These are phyloP conservation scores for Bipolaris bicolor DNA, from an alignment of 2,329 filamentous ascomycete species.

Conservation along the genomic window DNA sequence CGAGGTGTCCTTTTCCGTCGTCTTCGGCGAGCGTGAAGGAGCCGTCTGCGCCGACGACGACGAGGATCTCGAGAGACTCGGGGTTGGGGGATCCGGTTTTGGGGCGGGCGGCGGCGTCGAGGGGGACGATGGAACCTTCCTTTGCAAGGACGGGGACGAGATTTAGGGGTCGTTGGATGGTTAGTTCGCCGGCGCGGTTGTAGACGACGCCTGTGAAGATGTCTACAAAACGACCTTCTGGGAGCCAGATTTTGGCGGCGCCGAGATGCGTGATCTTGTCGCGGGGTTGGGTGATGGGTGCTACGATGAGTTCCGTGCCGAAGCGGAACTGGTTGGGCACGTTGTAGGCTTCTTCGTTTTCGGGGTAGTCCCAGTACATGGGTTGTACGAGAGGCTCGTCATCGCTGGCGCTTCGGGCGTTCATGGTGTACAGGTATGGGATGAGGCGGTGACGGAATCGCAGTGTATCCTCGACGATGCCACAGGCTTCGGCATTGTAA, in stretches of 20 bases:
- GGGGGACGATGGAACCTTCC: conserved; percentile 64
- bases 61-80: conserved; percentile 55
- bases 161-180: conserved; percentile 58
- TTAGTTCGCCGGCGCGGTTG: conserved; percentile 61
- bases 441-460: conserved; percentile 64
- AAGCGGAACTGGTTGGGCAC: conserved; percentile 66
- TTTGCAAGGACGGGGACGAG: conserved; percentile 61
- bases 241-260: conserved; percentile 62
- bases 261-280: conserved; percentile 56
- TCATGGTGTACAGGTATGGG: conserved; percentile 67
- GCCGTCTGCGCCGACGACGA: conserved; percentile 56
- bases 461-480: conserved; percentile 58
- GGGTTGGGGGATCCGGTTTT: conserved; percentile 59
- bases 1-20: conserved; percentile 42
- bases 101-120: conserved; percentile 55
- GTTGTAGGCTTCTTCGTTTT: conserved; percentile 60
- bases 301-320: conserved; percentile 62
- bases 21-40: conserved; percentile 60
- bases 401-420: conserved; percentile 53
- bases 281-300: conserved; percentile 61
- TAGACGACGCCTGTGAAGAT: conserved; percentile 65
- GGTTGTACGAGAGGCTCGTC: conserved; percentile 64
- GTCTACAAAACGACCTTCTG: conserved; percentile 61
- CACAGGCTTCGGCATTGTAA: conserved; percentile 55
- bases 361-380: conserved; percentile 67